phyloP scores from a whole-genome alignment of 1,284 basidiomycete species.

The Ustilago esculenta region DNA sequence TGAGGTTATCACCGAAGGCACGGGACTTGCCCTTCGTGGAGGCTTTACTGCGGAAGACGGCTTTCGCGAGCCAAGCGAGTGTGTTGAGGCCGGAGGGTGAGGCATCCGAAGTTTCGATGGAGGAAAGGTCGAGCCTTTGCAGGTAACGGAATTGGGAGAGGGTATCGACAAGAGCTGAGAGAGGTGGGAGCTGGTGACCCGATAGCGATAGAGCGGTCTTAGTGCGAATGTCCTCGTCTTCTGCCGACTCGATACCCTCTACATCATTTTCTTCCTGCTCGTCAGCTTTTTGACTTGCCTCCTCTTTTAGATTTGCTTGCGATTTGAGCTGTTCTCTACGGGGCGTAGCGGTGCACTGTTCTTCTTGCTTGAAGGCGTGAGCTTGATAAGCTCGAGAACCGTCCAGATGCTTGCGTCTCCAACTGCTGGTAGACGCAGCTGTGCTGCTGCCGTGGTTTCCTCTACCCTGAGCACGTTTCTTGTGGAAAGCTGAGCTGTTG shows the following conservation, averaged over 20 bases:
- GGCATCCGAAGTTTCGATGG: slow-evolving; percentile 49
- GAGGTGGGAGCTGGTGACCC: slow-evolving; percentile 51
- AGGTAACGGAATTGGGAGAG: slow-evolving; percentile 55
- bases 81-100: slow-evolving; percentile 39
- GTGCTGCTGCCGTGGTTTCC: background rate
- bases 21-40: slow-evolving; percentile 23
- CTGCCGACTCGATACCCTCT: slow-evolving; percentile 7
- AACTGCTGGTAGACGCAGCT: slow-evolving; percentile 12
- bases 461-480: slow-evolving; percentile 33
- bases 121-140: slow-evolving; percentile 55
- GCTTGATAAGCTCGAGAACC: background rate
- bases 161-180: slow-evolving; percentile 44
- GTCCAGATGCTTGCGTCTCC: background rate
- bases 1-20: slow-evolving; percentile 38
- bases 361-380: background rate
- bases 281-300: background rate
- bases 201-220: slow-evolving; percentile 51
- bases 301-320: background rate
- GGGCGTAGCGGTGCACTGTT: too few species aligned
- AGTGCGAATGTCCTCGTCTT: slow-evolving; percentile 16
- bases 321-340: background rate
- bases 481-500: slow-evolving; percentile 36
- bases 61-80: slow-evolving; percentile 53
- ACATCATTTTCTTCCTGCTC: background rate
- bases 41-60: slow-evolving; percentile 42